A percentile compares a stretch with the other conserved stretches of the same genome.
Conservation (phyloP, 306 rosid species). For the Cucurbita maxima region DNA sequence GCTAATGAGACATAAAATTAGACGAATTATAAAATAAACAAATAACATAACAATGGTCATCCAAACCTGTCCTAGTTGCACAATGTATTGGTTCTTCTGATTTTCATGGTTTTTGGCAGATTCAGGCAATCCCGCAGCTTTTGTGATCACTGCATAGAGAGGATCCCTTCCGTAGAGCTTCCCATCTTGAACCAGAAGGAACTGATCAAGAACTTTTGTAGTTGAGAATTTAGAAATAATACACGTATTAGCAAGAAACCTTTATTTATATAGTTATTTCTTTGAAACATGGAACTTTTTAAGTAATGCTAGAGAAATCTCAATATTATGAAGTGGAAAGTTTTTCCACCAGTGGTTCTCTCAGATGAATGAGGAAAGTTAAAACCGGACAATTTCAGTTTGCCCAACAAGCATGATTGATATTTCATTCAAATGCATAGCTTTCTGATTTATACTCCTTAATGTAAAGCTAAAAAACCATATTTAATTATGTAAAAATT, state of each 20-base stretch:
- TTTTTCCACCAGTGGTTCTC: neutral
- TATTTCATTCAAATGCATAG: neutral
- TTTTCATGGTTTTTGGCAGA: slow-evolving; percentile 51
- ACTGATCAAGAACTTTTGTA: slow-evolving; percentile 41
- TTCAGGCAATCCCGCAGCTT: slow-evolving; percentile 75
- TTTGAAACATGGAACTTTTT: neutral
- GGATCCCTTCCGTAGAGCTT: slow-evolving; percentile 76
- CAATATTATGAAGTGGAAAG: neutral
- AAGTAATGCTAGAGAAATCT: neutral
- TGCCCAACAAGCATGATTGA: neutral
- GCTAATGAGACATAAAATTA: neutral
- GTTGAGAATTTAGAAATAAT: slow-evolving; percentile 19
- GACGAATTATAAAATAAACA: neutral
- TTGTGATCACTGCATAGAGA: slow-evolving; percentile 43
- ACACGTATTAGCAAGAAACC: slow-evolving; percentile 1
- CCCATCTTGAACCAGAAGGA: slow-evolving; percentile 80
- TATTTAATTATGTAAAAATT: neutral
- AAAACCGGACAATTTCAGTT: neutral
- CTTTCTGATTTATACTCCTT: neutral
- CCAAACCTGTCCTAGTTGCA: slow-evolving; percentile 80
- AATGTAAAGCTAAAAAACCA: neutral
- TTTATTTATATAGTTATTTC: neutral
- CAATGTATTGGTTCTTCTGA: slow-evolving; percentile 55
- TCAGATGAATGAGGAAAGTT: neutral
- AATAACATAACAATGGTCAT: slow-evolving; percentile 4